A percentile compares a stretch with the other conserved stretches of the same genome.
Conservation (phyloP, 371 early-diverging fungal genomes). For the Rhizopus sp. region DNA sequence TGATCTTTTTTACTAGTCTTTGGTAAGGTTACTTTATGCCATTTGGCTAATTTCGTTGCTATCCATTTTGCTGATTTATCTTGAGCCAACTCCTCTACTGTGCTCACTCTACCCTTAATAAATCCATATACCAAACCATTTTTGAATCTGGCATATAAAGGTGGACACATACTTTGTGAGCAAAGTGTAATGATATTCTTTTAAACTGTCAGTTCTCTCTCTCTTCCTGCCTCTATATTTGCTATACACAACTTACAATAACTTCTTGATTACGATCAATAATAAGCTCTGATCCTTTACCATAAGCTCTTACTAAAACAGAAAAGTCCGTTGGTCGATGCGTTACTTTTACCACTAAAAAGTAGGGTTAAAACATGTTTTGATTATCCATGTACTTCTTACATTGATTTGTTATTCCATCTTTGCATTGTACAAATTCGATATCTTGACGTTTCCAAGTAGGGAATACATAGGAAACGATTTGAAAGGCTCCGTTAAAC, state of each 20-base stretch:
- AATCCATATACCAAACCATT: slow-evolving; percentile 94
- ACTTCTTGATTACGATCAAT: slow-evolving; percentile 92
- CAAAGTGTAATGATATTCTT: slow-evolving; percentile 84
- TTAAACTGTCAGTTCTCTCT: neutral
- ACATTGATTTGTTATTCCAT: slow-evolving; percentile 93
- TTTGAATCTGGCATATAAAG: slow-evolving; percentile 82
- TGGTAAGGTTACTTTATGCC: slow-evolving; percentile 71
- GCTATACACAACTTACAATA: slow-evolving; percentile 59
- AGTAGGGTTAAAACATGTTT: too few relatives aligned
- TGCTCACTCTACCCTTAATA: slow-evolving; percentile 73
- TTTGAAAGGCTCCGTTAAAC: slow-evolving; percentile 66
- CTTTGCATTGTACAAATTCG: slow-evolving; percentile 76
- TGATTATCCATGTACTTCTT: slow-evolving; percentile 35
- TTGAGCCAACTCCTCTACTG: slow-evolving; percentile 72
- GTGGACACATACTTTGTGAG: slow-evolving; percentile 71
- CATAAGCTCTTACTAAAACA: slow-evolving; percentile 88
- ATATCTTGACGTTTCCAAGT: slow-evolving; percentile 71
- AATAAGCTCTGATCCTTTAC: slow-evolving; percentile 80
- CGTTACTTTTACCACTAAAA: slow-evolving; percentile 73
- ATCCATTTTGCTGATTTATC: slow-evolving; percentile 72
- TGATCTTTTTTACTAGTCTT: slow-evolving; percentile 32
- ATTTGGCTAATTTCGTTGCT: slow-evolving; percentile 77
- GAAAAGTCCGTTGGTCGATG: slow-evolving; percentile 62
- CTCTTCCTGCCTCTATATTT: too few relatives aligned
- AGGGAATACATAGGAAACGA: slow-evolving; percentile 69